A percentile compares a stretch with the other conserved stretches of the same genome.
Evolutionary conservation across 495 filamentous ascomycete species (phyloP).

Genomic region (Wilcoxina mikolae): DNA sequence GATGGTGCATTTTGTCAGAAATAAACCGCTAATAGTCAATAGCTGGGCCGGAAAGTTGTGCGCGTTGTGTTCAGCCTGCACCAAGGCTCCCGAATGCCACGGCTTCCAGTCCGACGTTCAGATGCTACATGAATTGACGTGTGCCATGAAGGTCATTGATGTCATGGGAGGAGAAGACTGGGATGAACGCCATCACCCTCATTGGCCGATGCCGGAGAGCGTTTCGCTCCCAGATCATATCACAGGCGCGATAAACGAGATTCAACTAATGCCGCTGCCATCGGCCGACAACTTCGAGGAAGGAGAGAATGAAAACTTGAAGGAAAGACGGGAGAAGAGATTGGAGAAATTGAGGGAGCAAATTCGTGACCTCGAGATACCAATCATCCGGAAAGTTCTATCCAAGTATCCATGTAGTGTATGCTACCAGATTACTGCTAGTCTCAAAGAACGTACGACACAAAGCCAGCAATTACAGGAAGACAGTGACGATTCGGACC

Average conservation of each 20-base stretch:
- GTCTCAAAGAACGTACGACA: not conserved
- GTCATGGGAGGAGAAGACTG: not conserved
- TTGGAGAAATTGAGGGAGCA: not conserved
- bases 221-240: not conserved
- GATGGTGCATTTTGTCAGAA: not conserved
- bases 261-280: not conserved
- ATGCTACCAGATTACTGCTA: conserved; percentile 7
- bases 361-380: not conserved
- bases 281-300: not conserved
- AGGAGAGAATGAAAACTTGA: too few species aligned
- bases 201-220: not conserved
- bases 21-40: not conserved
- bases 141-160: not conserved
- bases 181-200: not conserved
- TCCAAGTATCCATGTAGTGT: conserved; percentile 9
- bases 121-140: not conserved
- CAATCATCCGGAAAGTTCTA: not conserved
- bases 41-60: not conserved
- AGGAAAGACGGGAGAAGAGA: too few species aligned
- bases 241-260: not conserved
- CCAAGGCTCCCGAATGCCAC: not conserved
- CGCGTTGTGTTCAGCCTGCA: not conserved
- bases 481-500: not conserved
- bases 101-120: not conserved
- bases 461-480: too few species aligned